Evolutionary conservation across 148 eudicot species (phyloP).

Genomic region (Polygonum maritimum): DNA sequence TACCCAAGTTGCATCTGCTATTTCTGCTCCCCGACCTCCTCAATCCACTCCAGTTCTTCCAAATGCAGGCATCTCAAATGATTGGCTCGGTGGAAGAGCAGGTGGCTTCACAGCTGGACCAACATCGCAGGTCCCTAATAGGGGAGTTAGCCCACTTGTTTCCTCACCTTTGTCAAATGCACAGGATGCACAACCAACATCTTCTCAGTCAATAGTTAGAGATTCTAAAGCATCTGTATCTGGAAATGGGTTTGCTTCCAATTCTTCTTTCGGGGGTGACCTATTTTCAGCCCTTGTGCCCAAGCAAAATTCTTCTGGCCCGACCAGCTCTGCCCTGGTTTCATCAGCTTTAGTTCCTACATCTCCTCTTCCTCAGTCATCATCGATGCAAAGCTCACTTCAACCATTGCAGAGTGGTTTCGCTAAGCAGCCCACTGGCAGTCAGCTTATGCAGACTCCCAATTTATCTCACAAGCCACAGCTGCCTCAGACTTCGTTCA

Average conservation of each 20-base stretch:
- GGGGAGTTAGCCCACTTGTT: conserved; percentile 35
- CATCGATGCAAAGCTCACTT: conserved; percentile 48
- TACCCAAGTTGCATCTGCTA: conserved; percentile 27
- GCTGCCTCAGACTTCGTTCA: conserved; percentile 32
- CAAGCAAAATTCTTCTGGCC: conserved; percentile 37
- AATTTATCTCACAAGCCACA: conserved; percentile 37
- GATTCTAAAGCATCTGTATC: conserved; percentile 43
- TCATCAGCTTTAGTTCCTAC: conserved; percentile 50
- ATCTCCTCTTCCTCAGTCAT: conserved; percentile 32
- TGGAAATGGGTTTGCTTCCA: conserved; percentile 48
- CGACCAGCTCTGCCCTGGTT: conserved; percentile 24
- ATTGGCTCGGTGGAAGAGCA: conserved; percentile 50
- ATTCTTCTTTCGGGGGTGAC: conserved; percentile 51
- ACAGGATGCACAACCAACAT: conserved; percentile 25
- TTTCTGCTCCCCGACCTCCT: conserved; percentile 37
- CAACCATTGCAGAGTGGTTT: conserved; percentile 56
- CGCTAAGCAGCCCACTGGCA: conserved; percentile 36
- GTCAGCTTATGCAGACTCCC: conserved; percentile 37
- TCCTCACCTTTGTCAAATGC: conserved; percentile 31
- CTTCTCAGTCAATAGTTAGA: conserved; percentile 30
- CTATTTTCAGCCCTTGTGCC: conserved; percentile 58
- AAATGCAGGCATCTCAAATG: conserved; percentile 34
- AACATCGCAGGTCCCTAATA: conserved; percentile 34
- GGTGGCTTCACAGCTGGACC: conserved; percentile 39
- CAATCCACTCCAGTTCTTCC: conserved; percentile 32